Conservation (phyloP, 768 basidiomycete genomes). For the Hericium rajendrae region DNA sequence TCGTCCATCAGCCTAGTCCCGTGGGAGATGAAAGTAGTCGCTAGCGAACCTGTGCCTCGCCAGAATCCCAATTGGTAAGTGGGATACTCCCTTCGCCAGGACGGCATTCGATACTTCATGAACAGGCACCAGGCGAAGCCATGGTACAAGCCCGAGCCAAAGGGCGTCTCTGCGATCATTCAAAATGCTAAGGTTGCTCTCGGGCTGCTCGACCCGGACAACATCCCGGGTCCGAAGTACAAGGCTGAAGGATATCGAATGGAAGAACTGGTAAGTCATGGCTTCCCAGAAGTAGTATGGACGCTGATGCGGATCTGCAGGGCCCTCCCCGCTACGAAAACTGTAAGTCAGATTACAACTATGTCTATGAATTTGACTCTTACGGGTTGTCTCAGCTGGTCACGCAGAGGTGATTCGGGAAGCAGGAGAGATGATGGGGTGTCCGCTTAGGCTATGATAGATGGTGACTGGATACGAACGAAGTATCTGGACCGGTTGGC, state of each 20-base stretch:
- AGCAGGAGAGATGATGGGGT: not conserved
- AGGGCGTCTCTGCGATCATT: not conserved
- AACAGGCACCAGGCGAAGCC: not conserved
- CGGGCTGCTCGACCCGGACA: not conserved
- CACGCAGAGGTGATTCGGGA: not conserved
- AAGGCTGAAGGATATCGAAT: not conserved
- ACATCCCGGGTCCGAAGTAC: not conserved
- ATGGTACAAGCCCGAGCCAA: not conserved
- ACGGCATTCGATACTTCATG: not conserved
- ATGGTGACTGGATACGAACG: too few relatives aligned
- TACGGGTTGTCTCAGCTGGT: not conserved
- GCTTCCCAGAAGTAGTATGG: not conserved
- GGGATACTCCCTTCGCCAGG: too few relatives aligned
- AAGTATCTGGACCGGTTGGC: too few relatives aligned
- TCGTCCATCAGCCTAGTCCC: too few relatives aligned
- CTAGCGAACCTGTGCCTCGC: too few relatives aligned
- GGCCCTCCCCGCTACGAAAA: not conserved
- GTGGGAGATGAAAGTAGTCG: too few relatives aligned
- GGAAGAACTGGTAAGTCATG: not conserved
- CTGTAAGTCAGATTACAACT: not conserved
- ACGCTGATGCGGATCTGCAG: not conserved
- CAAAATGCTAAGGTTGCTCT: not conserved
- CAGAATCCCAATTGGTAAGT: too few relatives aligned
- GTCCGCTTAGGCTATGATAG: not conserved
- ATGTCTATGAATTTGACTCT: not conserved